Evolutionary conservation across 192 early-diverging fungal genomes (phyloP), one percentile per base, ranked within the genome.

Genomic region (Coemansia sp.): DNA sequence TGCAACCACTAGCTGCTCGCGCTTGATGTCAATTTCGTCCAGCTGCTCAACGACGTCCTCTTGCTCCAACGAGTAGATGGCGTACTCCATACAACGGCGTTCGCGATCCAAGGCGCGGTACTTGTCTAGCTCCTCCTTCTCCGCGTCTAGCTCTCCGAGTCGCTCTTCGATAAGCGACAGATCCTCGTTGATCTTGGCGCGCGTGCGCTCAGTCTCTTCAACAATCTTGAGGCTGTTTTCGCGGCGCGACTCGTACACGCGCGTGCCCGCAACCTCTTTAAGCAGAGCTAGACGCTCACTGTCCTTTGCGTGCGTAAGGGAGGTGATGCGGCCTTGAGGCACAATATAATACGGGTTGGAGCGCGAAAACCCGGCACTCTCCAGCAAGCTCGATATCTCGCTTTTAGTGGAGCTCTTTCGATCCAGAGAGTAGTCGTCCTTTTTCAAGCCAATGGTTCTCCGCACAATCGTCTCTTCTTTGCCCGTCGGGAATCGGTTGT

Each of bases 271-370:
- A n/a, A 99, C 93, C 51, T 97, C 94, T 60, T 97, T 99, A 13
- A 99, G 81, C 36, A 99, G 54, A 30, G 89, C 81, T 49, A 99
- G 65, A 5, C 96, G 78, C 71, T 95, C 96, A 19, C 65, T 56
- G 56, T 99, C 96, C 63, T 96, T 94, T 1, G 92, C 93, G 48
- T 94, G 94, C 13, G 94, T 97, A 41, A 99, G 79, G 1, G 88
- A 86, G 14, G 86, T 95, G 39, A 99, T 86, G 0, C 74, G 81
- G 30, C 96, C 96, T 75, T 99, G 96, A 2, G 96, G 96, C 21
- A 99, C 94, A 78, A 99, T 95, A 53, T 96, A 97, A 73, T 96
- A 99, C 10, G 96, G 96, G 65, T 99, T 99, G 18, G 96, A 90
- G 38, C 89, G 75, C 11, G 94, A 96, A 56, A 99, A 96, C 4